Evolutionary conservation across 208 protist species (phyloP).

Genomic region (Trichomonas gallinae): DNA sequence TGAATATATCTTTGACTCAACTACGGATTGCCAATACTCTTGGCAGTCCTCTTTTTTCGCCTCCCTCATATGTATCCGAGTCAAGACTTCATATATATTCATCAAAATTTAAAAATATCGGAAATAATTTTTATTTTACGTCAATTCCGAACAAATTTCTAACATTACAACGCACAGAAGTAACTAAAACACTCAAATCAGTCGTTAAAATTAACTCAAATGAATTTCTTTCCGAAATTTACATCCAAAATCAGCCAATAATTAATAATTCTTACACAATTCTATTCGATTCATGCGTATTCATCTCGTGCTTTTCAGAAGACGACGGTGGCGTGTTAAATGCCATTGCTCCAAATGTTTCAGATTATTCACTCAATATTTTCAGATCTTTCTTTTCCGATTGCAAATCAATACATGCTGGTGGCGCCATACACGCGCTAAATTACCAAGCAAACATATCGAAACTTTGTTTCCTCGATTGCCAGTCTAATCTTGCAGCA

Average conservation of each 20-base stretch:
- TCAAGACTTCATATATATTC: neutral
- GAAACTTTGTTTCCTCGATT: neutral
- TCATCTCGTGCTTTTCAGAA: neutral
- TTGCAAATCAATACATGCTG: neutral
- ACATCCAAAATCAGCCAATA: neutral
- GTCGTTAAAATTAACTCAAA: neutral
- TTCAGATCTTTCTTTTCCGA: neutral
- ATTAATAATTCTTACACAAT: neutral
- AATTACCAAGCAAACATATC: neutral
- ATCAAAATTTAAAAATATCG: neutral
- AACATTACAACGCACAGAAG: neutral
- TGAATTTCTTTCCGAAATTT: neutral
- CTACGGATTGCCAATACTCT: neutral
- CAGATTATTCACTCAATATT: neutral
- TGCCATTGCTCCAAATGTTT: neutral
- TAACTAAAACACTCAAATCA: neutral
- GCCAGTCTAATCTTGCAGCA: neutral
- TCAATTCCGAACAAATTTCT: neutral
- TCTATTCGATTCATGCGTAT: neutral
- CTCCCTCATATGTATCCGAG: too few species aligned
- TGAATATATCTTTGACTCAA: too few species aligned
- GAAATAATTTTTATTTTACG: neutral
- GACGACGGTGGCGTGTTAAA: neutral
- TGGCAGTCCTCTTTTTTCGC: neutral
- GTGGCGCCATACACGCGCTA: neutral